Conservation (phyloP, 805 yeast genomes). For the Candida taoyuanica region DNA sequence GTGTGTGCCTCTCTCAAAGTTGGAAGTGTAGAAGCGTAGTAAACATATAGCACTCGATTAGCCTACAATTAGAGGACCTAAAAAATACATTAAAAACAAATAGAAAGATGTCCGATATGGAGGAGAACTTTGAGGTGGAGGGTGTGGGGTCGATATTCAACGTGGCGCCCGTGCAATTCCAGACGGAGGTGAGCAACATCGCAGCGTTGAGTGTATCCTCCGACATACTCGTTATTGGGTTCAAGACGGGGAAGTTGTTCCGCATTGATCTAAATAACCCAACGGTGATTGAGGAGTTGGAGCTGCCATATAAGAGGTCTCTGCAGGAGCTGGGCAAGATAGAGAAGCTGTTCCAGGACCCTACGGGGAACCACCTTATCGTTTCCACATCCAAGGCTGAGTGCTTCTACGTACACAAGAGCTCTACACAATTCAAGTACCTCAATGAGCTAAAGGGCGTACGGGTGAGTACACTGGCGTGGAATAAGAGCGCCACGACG, state of each 20-base stretch:
- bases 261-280: conserved; percentile 67
- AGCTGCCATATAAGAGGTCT: conserved; percentile 29
- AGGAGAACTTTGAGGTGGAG: conserved; percentile 8
- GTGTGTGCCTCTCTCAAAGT: too few relatives aligned
- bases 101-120: conserved; percentile 12
- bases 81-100: neutral
- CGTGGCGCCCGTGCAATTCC: conserved; percentile 45
- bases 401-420: conserved; percentile 43
- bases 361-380: conserved; percentile 47
- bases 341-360: conserved; percentile 42
- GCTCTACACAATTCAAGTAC: conserved; percentile 36
- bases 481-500: conserved; percentile 34
- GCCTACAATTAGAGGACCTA: neutral
- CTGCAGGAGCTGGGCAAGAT: conserved; percentile 28
- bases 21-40: too few relatives aligned
- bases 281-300: conserved; percentile 45
- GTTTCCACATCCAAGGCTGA: conserved; percentile 43
- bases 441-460: conserved; percentile 45
- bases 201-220: conserved; percentile 47
- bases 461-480: conserved; percentile 38
- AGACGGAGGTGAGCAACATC: conserved; percentile 43
- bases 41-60: neutral
- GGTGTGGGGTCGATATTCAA: conserved; percentile 18
- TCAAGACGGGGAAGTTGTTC: conserved; percentile 48
- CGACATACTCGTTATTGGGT: conserved; percentile 52